Evolutionary conservation across 2,329 filamentous ascomycete genomes (phyloP), one percentile per base, ranked within the genome.

Genomic region (Dactylellina sp.): DNA sequence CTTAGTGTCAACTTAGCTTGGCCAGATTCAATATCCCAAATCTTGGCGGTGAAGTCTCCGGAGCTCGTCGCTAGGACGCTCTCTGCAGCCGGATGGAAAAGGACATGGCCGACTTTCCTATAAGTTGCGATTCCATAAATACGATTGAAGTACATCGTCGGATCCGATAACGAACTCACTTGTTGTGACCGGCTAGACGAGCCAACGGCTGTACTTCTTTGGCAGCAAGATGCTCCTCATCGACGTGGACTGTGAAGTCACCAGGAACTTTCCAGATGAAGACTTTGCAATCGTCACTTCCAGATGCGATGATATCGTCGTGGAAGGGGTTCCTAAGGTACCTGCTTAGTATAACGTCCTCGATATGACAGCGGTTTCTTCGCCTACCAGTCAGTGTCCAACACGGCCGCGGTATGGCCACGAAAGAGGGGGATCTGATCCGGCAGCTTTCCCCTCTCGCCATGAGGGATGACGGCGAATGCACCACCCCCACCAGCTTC

Each of bases 31-130:
- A 98, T 86, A 83, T 99, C 95, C 95, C 95, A 99, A 60, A 99
- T 84, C 85, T 97, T 98, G 83, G 98, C 87, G 14, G 90, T 93
- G 82, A 93, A 93, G 82, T 99, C 95, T 80, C 94, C 95, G 12
- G 95, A 98, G 39, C 94, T 91, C 28, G 93, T 97, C 61, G 95
- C 94, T 56, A 99, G 90, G 78, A 99, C 90, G 82, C 96, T 96
- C 81, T 97, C 93, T 79, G 95, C 95, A 44, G 94, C 89, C 57
- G 95, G 93, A 84, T 99, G 98, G 86, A 98, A 99, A 62, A 97
- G 88, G 77, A 99, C 94, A 82, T 99, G 95, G 75, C 95, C 95
- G 76, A 99, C 92, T 83, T 99, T 99, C 83, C 94, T 96, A 81
- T 75, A 63, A 71, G 81, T 75, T 81, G 78, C 20, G 49, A 14